Evolutionary conservation across 371 early-diverging fungal genomes (phyloP).

Genomic region (Apophysomyces sp.): DNA sequence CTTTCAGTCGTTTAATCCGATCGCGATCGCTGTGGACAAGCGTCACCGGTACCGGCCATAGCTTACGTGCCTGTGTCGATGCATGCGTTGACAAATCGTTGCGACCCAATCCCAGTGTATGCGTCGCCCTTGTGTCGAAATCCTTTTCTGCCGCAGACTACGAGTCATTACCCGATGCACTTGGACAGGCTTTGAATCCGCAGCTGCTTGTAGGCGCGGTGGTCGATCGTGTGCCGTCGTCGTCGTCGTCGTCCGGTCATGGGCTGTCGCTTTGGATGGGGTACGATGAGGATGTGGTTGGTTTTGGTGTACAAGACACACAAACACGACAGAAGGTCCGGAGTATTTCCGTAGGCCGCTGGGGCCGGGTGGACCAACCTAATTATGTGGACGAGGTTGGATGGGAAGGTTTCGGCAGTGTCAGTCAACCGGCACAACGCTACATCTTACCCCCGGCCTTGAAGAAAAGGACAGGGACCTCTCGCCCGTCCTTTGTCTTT

Average conservation of each 20-base stretch:
- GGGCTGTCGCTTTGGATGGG: constrained; percentile 47
- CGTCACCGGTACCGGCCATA: constrained; percentile 24
- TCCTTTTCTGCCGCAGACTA: constrained; percentile 33
- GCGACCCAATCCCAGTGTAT: constrained; percentile 22
- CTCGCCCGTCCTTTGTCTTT: constrained; percentile 42
- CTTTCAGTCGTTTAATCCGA: not conserved
- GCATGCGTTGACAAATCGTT: constrained; percentile 7
- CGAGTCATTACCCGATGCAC: not conserved
- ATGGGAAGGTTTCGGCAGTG: constrained; percentile 46
- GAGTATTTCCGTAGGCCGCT: constrained; percentile 54
- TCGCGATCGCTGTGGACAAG: constrained; percentile 26
- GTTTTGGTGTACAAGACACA: constrained; percentile 27
- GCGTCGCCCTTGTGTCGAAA: constrained; percentile 42
- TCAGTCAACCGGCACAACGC: constrained; percentile 33
- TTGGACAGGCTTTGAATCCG: constrained; percentile 16
- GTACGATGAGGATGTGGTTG: constrained; percentile 27
- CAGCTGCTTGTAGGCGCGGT: constrained; percentile 40
- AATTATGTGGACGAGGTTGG: constrained; percentile 46
- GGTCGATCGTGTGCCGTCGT: constrained; percentile 51
- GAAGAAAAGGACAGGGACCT: not conserved
- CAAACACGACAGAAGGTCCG: constrained; percentile 45
- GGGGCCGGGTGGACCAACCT: constrained; percentile 51
- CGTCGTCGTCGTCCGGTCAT: constrained; percentile 27
- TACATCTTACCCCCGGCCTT: constrained; percentile 13
- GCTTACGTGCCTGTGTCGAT: constrained; percentile 29